Base-by-base conservation (phyloP, 805 yeast species). In the Blastobotrys parvus region DNA sequence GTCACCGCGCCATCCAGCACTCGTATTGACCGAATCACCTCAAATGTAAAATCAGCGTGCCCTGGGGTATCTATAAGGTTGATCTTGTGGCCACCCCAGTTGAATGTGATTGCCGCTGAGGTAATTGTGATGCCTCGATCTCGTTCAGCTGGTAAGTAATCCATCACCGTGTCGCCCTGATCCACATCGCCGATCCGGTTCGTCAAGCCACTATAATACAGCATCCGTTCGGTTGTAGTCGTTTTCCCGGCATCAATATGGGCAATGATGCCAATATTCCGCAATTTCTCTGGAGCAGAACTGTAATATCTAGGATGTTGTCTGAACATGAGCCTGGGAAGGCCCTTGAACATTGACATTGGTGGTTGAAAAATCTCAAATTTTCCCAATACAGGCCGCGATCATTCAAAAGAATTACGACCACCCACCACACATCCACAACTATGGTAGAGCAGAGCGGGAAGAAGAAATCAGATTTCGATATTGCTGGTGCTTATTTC, bases 161-260 rank as follows among this genome's bases (percentile, higher is more conserved):
- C 98, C 2, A 95, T 92, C 2, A 89, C 92, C 0, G 98, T 92
- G 56, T 92, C 96, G 16, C 98, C 98, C 51, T 87, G 84, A 55
- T 92, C 97, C 3, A 92, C 98, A 55, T 92, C 58, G 0, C 98
- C 98, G 3, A 92, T 80, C 19, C 87, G 61, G 21, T 70, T 68
- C 1, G 84, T 90, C 45, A 80, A 71, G 0, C 97, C 97, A 42
- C 89, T 73, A 59, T 83, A 89, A 58, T 74, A 90, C n/a, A 92
- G 75, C 87, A 92, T 84, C 37, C 97, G 69, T 60, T 92, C 98
- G 0, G 98, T 90, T 1, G 98, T 89, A 1, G 98, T 92, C 3
- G 98, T 92, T 62, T 92, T 92, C 0, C 98, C 98, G 2, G 98
- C 98, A 68, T 92, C 98, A 42, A 92, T 92, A 60, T 92, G 98